Evolutionary conservation across 2,329 filamentous ascomycete species (phyloP).

Genomic region (Orbilia javanica): DNA sequence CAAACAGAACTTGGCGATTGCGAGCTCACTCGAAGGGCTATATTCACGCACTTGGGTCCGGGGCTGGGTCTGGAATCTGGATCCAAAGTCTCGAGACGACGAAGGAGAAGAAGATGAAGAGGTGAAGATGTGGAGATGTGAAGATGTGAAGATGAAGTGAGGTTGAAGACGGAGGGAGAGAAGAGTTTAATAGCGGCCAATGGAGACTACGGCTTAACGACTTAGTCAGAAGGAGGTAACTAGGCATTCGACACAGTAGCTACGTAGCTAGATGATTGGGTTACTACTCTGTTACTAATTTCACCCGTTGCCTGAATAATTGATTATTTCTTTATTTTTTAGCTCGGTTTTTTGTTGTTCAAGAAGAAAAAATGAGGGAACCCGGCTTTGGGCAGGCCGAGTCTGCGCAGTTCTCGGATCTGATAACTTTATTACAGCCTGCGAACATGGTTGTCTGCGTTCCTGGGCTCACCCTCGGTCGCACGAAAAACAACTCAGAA

Average conservation of each 20-base stretch:
- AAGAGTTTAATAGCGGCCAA: background rate
- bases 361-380: background rate
- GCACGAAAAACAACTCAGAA: constrained; percentile 17
- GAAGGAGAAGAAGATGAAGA: too few relatives aligned
- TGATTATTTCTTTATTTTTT: background rate
- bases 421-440: constrained; percentile 57
- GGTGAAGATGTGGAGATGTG: background rate
- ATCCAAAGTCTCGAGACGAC: background rate
- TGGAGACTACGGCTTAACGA: background rate
- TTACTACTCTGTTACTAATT: constrained; percentile 1
- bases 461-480: constrained; percentile 14
- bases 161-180: background rate
- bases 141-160: background rate
- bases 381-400: constrained; percentile 21
- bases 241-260: background rate
- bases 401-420: constrained; percentile 35
- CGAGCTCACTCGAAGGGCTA: constrained; percentile 7
- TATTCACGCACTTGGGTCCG: constrained; percentile 25
- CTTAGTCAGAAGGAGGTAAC: background rate
- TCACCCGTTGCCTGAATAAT: constrained; percentile 5
- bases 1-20: constrained; percentile 23
- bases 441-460: constrained; percentile 19
- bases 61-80: background rate
- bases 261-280: background rate
- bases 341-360: background rate